Conservation (phyloP, 768 basidiomycete species). For the Thelephora ganbajun region DNA sequence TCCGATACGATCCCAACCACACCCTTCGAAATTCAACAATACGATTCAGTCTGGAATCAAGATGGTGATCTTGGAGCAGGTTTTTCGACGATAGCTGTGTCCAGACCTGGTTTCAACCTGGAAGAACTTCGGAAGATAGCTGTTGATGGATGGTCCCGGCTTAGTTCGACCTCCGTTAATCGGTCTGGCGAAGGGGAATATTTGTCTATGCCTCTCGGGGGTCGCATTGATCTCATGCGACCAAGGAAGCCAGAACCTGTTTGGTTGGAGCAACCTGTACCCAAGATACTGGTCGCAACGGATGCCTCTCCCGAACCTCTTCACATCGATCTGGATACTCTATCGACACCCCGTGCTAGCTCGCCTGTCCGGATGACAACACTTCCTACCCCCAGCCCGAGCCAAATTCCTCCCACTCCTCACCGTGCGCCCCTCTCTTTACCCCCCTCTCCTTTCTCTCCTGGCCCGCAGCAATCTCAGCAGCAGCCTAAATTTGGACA, state of each 20-base stretch:
- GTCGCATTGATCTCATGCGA: slow-evolving; percentile 79
- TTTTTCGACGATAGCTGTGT: slow-evolving; percentile 10
- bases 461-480: not conserved
- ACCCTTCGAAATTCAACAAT: slow-evolving; percentile 51
- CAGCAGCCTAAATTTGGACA: too few species aligned
- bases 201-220: slow-evolving; percentile 69
- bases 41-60: slow-evolving; percentile 67
- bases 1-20: slow-evolving; percentile 26
- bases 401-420: slow-evolving; percentile 54
- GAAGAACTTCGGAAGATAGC: slow-evolving; percentile 52
- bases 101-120: slow-evolving; percentile 30
- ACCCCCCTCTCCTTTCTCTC: slow-evolving; percentile 11
- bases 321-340: not conserved
- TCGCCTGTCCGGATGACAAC: slow-evolving; percentile 31
- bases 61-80: slow-evolving; percentile 21
- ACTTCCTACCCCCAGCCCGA: slow-evolving; percentile 44
- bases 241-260: slow-evolving; percentile 19
- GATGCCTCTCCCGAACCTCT: slow-evolving; percentile 9
- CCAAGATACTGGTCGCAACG: not conserved
- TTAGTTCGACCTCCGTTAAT: slow-evolving; percentile 3
- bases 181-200: slow-evolving; percentile 54
- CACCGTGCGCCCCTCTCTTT: slow-evolving; percentile 22
- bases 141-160: slow-evolving; percentile 28
- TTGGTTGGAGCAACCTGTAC: too few species aligned
- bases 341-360: slow-evolving; percentile 1